Base-by-base conservation (phyloP, 371 early-diverging fungal genomes). In the Syncephalastrum contaminatum region DNA sequence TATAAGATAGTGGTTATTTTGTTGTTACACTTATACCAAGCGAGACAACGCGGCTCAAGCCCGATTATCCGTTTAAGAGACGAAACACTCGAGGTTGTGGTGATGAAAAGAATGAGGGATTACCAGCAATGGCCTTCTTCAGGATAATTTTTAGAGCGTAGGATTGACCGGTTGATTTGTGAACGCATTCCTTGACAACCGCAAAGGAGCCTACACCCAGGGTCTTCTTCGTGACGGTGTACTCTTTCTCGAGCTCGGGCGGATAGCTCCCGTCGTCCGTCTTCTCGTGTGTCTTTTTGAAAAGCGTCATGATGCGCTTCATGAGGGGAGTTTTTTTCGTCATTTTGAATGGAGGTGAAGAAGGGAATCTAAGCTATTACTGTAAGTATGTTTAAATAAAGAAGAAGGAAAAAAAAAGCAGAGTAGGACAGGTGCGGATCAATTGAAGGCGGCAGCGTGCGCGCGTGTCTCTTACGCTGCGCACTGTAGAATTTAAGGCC, bases 101-200 rank as follows among this genome's bases (percentile, higher is more conserved):
- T 30, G 36, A 30, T 1, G 36, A 24, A 54, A 39, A 44, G 3
- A 48, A 13, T 13, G 51, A 14, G 39, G 4, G 4, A 48, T 53
- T 69, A 68, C 82, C 82, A 56, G 72, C 73, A 56, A 84, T 76
- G 1, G 76, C 78, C 54, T 81, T 84, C 57, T 86, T 87, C 62
- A 90, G 82, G 53, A 93, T 87, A 58, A 93, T 89, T 65, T 93
- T 91, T 44, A 93, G 80, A 15, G 93, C 93, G 67, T 65, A 90
- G 13, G 80, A 71, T 44, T 85, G 66, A 49, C 84, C 82, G 18
- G 83, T 83, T 2, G 64, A 63, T 18, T 75, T 70, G 53, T 88
- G 81, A 21, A 72, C 71, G 39, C 81, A 85, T 54, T 84, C 73
- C 65, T 88, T 89, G 57, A 93, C 93, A 40, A 90, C 90, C n/a